Percentiles rank a stretch among this genome's conserved stretches.
phyloP scores from a whole-genome alignment of 1,139 yeast genomes.

The Suhomyces bokatorum region DNA sequence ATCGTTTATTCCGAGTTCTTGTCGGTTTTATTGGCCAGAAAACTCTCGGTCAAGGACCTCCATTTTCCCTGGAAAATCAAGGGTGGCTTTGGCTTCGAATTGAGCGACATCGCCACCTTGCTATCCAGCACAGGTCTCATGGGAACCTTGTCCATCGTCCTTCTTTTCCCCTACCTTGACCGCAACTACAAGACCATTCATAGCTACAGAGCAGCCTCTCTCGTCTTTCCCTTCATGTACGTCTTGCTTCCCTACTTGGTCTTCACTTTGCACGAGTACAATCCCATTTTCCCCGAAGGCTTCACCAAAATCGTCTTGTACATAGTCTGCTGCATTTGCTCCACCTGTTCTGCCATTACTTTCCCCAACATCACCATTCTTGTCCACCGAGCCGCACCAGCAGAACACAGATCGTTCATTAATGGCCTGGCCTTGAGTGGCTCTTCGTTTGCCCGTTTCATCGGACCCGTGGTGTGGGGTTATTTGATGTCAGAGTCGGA shows the following conservation, averaged over 20 bases:
- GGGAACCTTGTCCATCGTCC: conserved; percentile 25
- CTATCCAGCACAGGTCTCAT: conserved; percentile 29
- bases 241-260: conserved; percentile 24
- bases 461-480: conserved; percentile 65
- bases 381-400: conserved; percentile 49
- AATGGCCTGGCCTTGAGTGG: conserved; percentile 52
- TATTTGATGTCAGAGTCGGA: conserved; percentile 42
- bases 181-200: conserved; percentile 23
- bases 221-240: conserved; percentile 26
- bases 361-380: conserved; percentile 46
- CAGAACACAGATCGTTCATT: conserved; percentile 50
- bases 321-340: conserved; percentile 21
- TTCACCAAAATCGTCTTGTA: conserved; percentile 14
- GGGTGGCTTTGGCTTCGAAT: conserved; percentile 26
- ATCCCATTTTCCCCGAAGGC: conserved; percentile 18
- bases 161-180: conserved; percentile 28
- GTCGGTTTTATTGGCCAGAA: conserved; percentile 26
- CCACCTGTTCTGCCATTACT: conserved; percentile 25
- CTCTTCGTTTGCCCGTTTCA: conserved; percentile 54
- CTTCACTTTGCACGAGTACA: conserved; percentile 22
- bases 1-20: conserved; percentile 25
- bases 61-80: conserved; percentile 22
- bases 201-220: conserved; percentile 23
- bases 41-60: conserved; percentile 14
- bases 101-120: conserved; percentile 24